Evolutionary conservation across 129 eudicot species (phyloP), one percentile per base, ranked within the genome.

Genomic region (Chrysanthemum makinoi): DNA sequence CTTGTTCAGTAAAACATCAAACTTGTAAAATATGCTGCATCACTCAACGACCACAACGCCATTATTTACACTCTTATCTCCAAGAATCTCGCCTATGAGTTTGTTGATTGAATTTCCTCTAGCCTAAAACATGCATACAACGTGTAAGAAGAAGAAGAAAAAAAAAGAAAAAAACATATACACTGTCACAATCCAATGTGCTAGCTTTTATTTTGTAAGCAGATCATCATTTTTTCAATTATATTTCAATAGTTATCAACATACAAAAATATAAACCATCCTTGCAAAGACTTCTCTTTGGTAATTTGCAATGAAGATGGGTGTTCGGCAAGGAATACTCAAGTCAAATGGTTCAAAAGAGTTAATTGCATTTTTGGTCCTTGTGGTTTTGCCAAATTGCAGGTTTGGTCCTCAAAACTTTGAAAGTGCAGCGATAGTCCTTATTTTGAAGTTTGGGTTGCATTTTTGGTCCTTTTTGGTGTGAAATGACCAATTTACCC

Each of bases 101-200:
- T 81, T 68, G 83, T 88, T 91, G 69, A 91, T 72, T 52, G 67
- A 69, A 72, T 70, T 88, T 68, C 91, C 86, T 72, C 74, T 84
- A 64, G 74, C 92, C 97, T 90, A 79, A 39, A 47, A 18, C 20
- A 66, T 66, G 64, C 46, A 55, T 17, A 55, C 47, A 46, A 24
- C 5, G 6, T 16, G 26, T 56, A 46, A 56, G 7, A 1, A 18
- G 1, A 22, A 9, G 24, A n/a, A 57, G 6, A 58, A 57, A 18
- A 5, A 22, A 9, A 59, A 22, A 6, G 6, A 6, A 5, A 35
- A 35, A 4, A 35, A 1, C 43, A 35, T 30, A 30, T 35, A 6
- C 46, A 39, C 46, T 39, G 1, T 39, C 46, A 2, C 10, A 39
- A 39, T 39, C 10, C 10, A 10, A 39, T 7, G 46, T 39, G 46